Evolutionary conservation across 495 filamentous ascomycete species (phyloP).

Genomic region (Tuber calosporum): DNA sequence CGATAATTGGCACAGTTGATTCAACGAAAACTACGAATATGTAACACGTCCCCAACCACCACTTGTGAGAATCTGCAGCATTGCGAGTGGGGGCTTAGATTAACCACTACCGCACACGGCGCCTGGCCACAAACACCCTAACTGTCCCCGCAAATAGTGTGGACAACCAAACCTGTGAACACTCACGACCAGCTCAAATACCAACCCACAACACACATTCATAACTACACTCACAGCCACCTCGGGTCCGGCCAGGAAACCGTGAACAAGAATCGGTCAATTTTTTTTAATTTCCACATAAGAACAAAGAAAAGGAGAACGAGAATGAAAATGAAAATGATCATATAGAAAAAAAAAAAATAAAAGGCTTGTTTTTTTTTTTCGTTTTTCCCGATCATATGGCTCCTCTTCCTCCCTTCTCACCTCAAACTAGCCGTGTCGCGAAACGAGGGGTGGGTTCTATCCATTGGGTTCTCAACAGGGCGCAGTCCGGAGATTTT

Average conservation of each 20-base stretch:
- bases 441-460: not conserved
- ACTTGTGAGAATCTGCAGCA: not conserved
- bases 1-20: not conserved
- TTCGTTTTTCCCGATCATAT: slow-evolving; percentile 2
- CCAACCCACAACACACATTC: not conserved
- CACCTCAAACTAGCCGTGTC: not conserved
- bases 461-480: not conserved
- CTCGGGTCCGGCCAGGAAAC: not conserved
- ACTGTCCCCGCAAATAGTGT: not conserved
- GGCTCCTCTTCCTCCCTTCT: not conserved
- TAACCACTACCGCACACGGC: not conserved
- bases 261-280: not conserved
- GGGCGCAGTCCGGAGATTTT: slow-evolving; percentile 14
- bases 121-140: not conserved
- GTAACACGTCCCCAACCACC: not conserved
- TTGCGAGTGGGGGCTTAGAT: not conserved
- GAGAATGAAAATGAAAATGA: slow-evolving; percentile 3
- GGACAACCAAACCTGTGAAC: not conserved
- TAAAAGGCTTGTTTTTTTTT: not conserved
- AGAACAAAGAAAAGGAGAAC: slow-evolving; percentile 1
- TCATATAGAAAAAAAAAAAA: slow-evolving; percentile 4
- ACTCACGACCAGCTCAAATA: not conserved
- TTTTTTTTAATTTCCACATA: slow-evolving; percentile 1
- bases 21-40: not conserved
- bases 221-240: not conserved